These are phyloP conservation scores for Aureobasidium sp. DNA, from an alignment of 2,329 filamentous ascomycete genomes.

Conservation along the genomic window DNA sequence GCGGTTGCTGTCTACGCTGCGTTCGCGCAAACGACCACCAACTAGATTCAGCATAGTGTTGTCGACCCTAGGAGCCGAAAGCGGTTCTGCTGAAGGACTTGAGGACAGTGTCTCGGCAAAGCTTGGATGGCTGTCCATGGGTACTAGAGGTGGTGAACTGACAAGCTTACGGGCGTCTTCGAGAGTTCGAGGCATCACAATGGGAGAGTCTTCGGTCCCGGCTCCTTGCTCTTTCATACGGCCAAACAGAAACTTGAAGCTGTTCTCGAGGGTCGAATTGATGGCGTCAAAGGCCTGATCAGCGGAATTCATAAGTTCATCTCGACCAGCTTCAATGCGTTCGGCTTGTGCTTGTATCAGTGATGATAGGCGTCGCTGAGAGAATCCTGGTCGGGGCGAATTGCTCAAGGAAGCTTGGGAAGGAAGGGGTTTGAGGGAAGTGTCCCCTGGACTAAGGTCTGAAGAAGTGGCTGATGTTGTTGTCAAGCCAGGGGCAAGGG, in stretches of 20 bases:
- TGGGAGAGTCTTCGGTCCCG: constrained; percentile 26
- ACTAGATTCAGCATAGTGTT: constrained; percentile 65
- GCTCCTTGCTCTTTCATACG: constrained; percentile 64
- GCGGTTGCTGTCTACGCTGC: constrained; percentile 64
- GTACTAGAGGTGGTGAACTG: constrained; percentile 50
- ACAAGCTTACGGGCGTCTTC: constrained; percentile 89
- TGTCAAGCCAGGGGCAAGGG: constrained; percentile 27
- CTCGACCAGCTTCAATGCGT: constrained; percentile 68
- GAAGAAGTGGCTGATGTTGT: constrained; percentile 14
- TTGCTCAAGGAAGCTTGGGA: constrained; percentile 16
- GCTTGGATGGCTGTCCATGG: constrained; percentile 17
- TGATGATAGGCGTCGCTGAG: constrained; percentile 72
- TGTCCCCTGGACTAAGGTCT: constrained; percentile 2
- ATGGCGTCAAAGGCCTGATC: constrained; percentile 91
- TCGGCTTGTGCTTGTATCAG: constrained; percentile 77
- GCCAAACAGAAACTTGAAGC: constrained; percentile 87
- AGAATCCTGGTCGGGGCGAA: constrained; percentile 37
- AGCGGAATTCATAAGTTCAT: constrained; percentile 64
- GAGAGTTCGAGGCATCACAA: constrained; percentile 71
- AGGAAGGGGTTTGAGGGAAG: constrained; percentile 22
- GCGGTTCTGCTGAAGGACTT: constrained; percentile 19
- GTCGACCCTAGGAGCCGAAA: constrained; percentile 31
- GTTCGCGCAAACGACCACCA: constrained; percentile 60
- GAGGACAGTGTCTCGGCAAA: not conserved
- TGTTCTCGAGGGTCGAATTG: constrained; percentile 79